Evolutionary conservation across 2,329 filamentous ascomycete genomes (phyloP).

Genomic region (Torrubiellomyces zombiae): DNA sequence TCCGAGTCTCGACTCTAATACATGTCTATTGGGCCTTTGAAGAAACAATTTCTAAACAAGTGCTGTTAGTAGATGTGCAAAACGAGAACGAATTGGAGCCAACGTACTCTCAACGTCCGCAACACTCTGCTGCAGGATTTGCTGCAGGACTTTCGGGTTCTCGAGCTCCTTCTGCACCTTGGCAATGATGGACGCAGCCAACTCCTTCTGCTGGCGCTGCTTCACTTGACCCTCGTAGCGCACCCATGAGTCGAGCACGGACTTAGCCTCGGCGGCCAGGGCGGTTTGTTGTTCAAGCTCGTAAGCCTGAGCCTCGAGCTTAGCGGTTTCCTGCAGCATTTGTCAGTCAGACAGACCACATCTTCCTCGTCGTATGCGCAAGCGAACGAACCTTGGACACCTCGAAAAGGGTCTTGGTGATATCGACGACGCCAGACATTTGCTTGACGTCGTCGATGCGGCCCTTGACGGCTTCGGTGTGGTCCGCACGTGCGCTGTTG

Average conservation of each 20-base stretch:
- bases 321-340: slow-evolving; percentile 72
- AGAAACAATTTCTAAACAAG: slow-evolving; percentile 45
- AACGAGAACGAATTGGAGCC: neutral
- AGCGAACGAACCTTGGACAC: slow-evolving; percentile 78
- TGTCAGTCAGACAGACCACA: too few species aligned
- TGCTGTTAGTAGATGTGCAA: too few species aligned
- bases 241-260: slow-evolving; percentile 94
- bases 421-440: slow-evolving; percentile 82
- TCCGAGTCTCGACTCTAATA: slow-evolving; percentile 17
- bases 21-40: slow-evolving; percentile 45
- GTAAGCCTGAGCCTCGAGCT: slow-evolving; percentile 88
- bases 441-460: slow-evolving; percentile 91
- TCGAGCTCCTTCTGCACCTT: slow-evolving; percentile 99
- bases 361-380: too few species aligned
- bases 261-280: slow-evolving; percentile 82
- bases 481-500: slow-evolving; percentile 84
- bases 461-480: slow-evolving; percentile 87
- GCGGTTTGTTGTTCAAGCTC: slow-evolving; percentile 95
- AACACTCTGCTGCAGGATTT: slow-evolving; percentile 95
- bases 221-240: slow-evolving; percentile 98
- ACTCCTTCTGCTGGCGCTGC: slow-evolving; percentile 94
- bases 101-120: slow-evolving; percentile 80
- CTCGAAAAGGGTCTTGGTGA: slow-evolving; percentile 93
- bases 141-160: slow-evolving; percentile 92
- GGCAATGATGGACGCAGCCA: slow-evolving; percentile 80